Conservation (phyloP, 371 early-diverging fungal species). For the Mortierella sp. region DNA sequence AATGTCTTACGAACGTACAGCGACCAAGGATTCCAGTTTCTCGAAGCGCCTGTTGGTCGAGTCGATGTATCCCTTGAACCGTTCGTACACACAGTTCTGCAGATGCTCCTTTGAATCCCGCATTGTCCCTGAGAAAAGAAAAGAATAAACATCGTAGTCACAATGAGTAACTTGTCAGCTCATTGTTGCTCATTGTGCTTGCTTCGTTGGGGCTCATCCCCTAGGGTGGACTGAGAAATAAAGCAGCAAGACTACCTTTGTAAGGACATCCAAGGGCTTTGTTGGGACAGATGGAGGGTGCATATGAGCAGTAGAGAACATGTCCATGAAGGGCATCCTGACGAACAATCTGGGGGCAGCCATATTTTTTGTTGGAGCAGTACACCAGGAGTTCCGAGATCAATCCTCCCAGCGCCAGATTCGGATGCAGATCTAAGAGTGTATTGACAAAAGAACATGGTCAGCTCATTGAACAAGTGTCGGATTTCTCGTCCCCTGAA, state of each 20-base stretch:
- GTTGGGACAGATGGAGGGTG: conserved; percentile 61
- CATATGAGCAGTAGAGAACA: conserved; percentile 61
- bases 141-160: not conserved
- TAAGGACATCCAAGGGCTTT: conserved; percentile 65
- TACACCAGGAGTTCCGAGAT: conserved; percentile 69
- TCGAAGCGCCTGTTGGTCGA: conserved; percentile 60
- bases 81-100: conserved; percentile 65
- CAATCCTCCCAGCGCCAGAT: conserved; percentile 68
- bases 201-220: not conserved
- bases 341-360: conserved; percentile 64
- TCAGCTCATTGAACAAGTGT: not conserved
- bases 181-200: too few relatives aligned
- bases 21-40: conserved; percentile 56
- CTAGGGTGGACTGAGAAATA: not conserved
- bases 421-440: conserved; percentile 68
- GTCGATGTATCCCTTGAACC: conserved; percentile 65
- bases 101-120: conserved; percentile 60
- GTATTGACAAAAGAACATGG: not conserved
- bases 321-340: conserved; percentile 66
- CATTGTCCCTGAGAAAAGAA: conserved; percentile 54
- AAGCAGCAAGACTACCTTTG: conserved; percentile 51
- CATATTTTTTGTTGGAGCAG: conserved; percentile 65
- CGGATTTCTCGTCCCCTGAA: not conserved
- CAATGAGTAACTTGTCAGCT: not conserved
- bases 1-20: conserved; percentile 19